Evolutionary conservation across 2,329 filamentous ascomycete genomes (phyloP), one percentile per base, ranked within the genome.

Genomic region (Phaeosphaeriaceae sp.): DNA sequence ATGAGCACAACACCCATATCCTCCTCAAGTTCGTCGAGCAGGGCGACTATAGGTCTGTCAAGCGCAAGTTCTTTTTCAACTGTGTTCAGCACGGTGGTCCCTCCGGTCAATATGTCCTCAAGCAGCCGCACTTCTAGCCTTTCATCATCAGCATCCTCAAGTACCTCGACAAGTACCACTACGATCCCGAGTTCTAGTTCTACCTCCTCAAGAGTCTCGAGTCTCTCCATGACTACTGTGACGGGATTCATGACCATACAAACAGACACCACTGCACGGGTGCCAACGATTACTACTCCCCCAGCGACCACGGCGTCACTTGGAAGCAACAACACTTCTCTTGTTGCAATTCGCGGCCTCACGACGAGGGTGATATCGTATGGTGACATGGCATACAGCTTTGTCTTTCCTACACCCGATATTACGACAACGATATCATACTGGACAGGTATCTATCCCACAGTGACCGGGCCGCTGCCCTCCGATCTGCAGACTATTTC

Each of bases 371-470:
- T 72, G 1, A 59, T 76, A 9, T 63, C 65, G 10, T 74, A 65
- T 22, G 68, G 69, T 7, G 65, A 69, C 17, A 54, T 60, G 7
- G 56, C 57, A 1, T 54, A 71, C 24, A 72, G 61, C 31, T 73
- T 75, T 40, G 63, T 72, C 9, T 75, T 76, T 31, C 71, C 73
- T 4, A 67, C 62, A 11, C 72, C 71, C 1, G 53, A 56, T 19
- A 70, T 76, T 41, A 63, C 57, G 6, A 76, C 73, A 1, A 76
- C 69, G 2, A 57, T 67, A 17, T 71, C 70, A n/a, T 76, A 73
- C 41, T 76, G 72, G 72, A 71, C 71, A 0, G 73, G 73, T 9
- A 58, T 57, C 1, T 72, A 74, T 31, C 72, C 72, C 3, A 69
- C 68, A 0, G 61, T 69, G 1, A 72, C 66, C 3, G 72, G 68